Evolutionary conservation across 768 basidiomycete genomes (phyloP), one percentile per base, ranked within the genome.

Genomic region (Glaciozyma martinii): DNA sequence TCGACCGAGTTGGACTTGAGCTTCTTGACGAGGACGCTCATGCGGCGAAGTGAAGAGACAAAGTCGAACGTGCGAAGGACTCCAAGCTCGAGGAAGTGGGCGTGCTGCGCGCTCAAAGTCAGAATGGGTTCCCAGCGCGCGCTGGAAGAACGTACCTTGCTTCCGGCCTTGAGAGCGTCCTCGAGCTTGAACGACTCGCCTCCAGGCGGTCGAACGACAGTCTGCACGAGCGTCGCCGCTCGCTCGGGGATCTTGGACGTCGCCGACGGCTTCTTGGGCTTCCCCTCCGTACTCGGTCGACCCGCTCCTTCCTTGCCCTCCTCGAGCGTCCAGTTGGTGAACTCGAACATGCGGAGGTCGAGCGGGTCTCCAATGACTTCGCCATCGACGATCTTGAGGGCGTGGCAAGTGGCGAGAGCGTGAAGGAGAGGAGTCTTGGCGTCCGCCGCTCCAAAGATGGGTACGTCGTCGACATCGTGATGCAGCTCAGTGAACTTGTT

Each of bases 311-410:
- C 85, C 23, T 83, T 80, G 2, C 94, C 94, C 78, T 98, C 95
- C 73, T 99, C 94, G 58, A 99, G 78, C 0, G 86, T 89, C 95
- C 95, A 99, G 59, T 84, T 84, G 10, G 95, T 97, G 75, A 95
- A 98, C 66, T 86, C 87, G 75, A 97, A 99, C 95, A 99, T 99
- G 78, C 94, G 93, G 63, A 87, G 85, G 74, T 99, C 95, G 46
- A 99, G 77, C 2, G 95, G 95, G 76, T 99, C 95, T 1, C 95
- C 95, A 47, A 99, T 85, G n/a, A 86, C 78, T 70, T 89, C 83
- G 2, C 86, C 87, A 63, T 90, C 85, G 30, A 99, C 84, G 77
- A 86, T 85, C 75, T 94, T 94, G 65, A 98, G 81, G 3, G 90
- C 91, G 76, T 99, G 95, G 73, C 95, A 98, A 3, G 95, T 98